These are phyloP conservation scores for Beta corolliflora DNA, from an alignment of 179 eudicot genomes.

Conservation along the genomic window DNA sequence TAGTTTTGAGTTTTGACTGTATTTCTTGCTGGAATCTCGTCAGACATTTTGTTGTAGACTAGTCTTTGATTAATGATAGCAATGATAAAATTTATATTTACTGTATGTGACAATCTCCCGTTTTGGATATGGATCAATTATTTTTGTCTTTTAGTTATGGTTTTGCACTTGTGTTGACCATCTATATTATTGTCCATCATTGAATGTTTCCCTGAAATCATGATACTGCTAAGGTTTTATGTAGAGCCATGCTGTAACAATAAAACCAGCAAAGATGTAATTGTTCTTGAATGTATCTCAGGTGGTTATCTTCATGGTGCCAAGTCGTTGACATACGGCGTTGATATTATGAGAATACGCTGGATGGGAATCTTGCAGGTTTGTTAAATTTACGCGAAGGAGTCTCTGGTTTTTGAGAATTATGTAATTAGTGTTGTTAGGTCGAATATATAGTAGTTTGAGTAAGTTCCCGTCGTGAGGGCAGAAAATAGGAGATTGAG, in stretches of 20 bases:
- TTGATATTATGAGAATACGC: constrained; percentile 65
- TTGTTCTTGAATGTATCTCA: constrained; percentile 34
- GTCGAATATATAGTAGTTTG: not conserved
- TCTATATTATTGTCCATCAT: not conserved
- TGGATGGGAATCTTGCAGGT: constrained; percentile 94
- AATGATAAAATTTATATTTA: too few relatives aligned
- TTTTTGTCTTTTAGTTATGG: not conserved
- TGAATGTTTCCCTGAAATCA: not conserved
- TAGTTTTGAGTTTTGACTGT: constrained; percentile 12
- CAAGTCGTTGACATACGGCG: constrained; percentile 77
- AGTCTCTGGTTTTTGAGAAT: too few relatives aligned
- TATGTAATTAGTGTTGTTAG: not conserved
- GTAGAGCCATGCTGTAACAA: constrained; percentile 5
- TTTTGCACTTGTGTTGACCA: not conserved
- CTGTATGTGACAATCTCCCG: not conserved
- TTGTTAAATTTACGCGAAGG: constrained; percentile 5
- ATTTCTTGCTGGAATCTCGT: not conserved
- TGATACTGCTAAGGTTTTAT: not conserved
- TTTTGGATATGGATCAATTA: not conserved
- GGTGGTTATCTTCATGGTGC: constrained; percentile 90
- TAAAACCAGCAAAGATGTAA: not conserved
- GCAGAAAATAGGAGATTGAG: not conserved
- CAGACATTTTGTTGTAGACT: not conserved
- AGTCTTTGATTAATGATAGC: not conserved
- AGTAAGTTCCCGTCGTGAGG: not conserved